phyloP scores from a whole-genome alignment of 2,329 filamentous ascomycete genomes.

The Alternaria sp. region DNA sequence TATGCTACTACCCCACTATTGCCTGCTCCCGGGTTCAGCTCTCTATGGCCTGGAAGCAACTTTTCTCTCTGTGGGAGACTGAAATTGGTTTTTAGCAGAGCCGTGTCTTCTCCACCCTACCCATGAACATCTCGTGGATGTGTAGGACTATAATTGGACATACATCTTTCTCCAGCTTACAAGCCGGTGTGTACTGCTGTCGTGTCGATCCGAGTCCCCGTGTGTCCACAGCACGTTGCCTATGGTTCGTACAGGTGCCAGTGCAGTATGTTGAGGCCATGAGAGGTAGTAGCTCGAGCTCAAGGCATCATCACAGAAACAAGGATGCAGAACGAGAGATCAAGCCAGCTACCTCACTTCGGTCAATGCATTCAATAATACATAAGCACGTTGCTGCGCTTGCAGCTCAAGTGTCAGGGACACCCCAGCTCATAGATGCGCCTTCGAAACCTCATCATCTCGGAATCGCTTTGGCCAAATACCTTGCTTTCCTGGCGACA shows the following conservation, averaged over 20 bases:
- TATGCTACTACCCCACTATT: slow-evolving; percentile 55
- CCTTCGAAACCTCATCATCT: slow-evolving; percentile 31
- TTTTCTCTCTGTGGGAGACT: slow-evolving; percentile 61
- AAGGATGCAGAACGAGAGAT: not conserved
- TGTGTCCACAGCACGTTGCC: not conserved
- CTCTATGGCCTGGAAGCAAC: slow-evolving; percentile 59
- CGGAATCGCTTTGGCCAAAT: slow-evolving; percentile 44
- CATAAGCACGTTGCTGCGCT: not conserved
- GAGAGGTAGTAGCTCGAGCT: too few species aligned
- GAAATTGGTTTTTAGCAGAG: slow-evolving; percentile 62
- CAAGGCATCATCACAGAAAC: not conserved
- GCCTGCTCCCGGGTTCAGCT: slow-evolving; percentile 59
- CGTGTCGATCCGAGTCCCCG: not conserved
- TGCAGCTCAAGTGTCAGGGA: not conserved
- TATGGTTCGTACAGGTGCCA: not conserved
- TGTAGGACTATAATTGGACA: slow-evolving; percentile 60
- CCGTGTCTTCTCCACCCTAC: slow-evolving; percentile 64
- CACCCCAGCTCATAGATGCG: slow-evolving; percentile 25
- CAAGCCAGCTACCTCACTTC: not conserved
- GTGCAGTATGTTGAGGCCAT: too few species aligned
- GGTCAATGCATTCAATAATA: not conserved
- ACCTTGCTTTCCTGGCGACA: slow-evolving; percentile 44
- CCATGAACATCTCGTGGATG: slow-evolving; percentile 49
- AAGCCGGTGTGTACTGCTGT: not conserved
- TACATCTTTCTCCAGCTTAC: slow-evolving; percentile 45